Percentiles rank a stretch among this genome's conserved stretches.
phyloP scores from a whole-genome alignment of 164 flowering plant genomes.

The Vitis vinifera region ASM3070453v1 NC_081808.1:752501-753000 shows the following conservation, averaged over 20 bases:
- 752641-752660: too few relatives aligned
- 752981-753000: too few relatives aligned
- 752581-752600: too few relatives aligned
- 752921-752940: not conserved
- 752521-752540: slow-evolving; percentile 3
- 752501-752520: slow-evolving; percentile 25
- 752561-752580: slow-evolving; percentile 17
- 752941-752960: not conserved
- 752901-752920: slow-evolving; percentile 14
- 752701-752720: not conserved
- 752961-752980: too few relatives aligned
- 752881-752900: slow-evolving; percentile 11
- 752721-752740: slow-evolving; percentile 23
- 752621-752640: too few relatives aligned
- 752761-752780: slow-evolving; percentile 7
- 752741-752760: slow-evolving; percentile 19
- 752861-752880: slow-evolving; percentile 10
- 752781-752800: slow-evolving; percentile 15
- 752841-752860: slow-evolving; percentile 7
- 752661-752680: too few relatives aligned
- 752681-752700: too few relatives aligned
- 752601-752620: too few relatives aligned
- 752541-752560: slow-evolving; percentile 18
- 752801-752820: slow-evolving; percentile 12
- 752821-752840: slow-evolving; percentile 4